Conservation (phyloP, 805 yeast genomes). For the Metschnikowia lachancei region DNA sequence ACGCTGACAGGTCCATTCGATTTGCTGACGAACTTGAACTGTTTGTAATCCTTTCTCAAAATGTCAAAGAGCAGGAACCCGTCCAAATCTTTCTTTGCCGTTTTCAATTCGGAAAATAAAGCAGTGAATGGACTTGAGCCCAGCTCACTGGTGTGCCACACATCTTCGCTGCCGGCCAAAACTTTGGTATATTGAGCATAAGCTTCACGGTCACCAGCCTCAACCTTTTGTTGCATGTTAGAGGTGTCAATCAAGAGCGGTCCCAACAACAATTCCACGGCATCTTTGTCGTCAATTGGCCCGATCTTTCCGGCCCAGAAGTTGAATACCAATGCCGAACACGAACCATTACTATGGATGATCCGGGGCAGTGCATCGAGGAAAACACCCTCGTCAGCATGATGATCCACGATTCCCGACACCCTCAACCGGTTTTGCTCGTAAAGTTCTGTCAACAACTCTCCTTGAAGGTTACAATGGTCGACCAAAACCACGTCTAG, state of each 20-base stretch:
- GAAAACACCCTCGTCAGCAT: slow-evolving; percentile 62
- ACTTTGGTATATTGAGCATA: slow-evolving; percentile 35
- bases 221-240: slow-evolving; percentile 62
- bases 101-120: slow-evolving; percentile 29
- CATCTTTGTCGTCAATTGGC: slow-evolving; percentile 24
- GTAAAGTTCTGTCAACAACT: slow-evolving; percentile 28
- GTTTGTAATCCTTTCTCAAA: slow-evolving; percentile 81
- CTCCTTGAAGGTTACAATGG: slow-evolving; percentile 69
- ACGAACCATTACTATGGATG: slow-evolving; percentile 67
- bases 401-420: slow-evolving; percentile 79
- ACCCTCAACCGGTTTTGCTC: slow-evolving; percentile 34
- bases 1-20: slow-evolving; percentile 32
- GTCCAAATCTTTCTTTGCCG: slow-evolving; percentile 61
- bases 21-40: slow-evolving; percentile 44
- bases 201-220: slow-evolving; percentile 52
- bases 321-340: slow-evolving; percentile 69
- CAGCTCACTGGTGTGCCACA: neutral
- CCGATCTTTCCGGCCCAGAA: slow-evolving; percentile 46
- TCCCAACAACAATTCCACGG: slow-evolving; percentile 51
- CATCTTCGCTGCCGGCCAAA: slow-evolving; percentile 7
- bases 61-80: slow-evolving; percentile 63
- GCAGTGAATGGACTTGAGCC: slow-evolving; percentile 7
- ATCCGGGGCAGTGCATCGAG: slow-evolving; percentile 57
- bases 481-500: slow-evolving; percentile 68
- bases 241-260: slow-evolving; percentile 79